A percentile compares a stretch with the other conserved stretches of the same genome.
These are phyloP conservation scores for Rhodotorula babjevae DNA, from an alignment of 768 basidiomycete species.

Conservation along the genomic window DNA sequence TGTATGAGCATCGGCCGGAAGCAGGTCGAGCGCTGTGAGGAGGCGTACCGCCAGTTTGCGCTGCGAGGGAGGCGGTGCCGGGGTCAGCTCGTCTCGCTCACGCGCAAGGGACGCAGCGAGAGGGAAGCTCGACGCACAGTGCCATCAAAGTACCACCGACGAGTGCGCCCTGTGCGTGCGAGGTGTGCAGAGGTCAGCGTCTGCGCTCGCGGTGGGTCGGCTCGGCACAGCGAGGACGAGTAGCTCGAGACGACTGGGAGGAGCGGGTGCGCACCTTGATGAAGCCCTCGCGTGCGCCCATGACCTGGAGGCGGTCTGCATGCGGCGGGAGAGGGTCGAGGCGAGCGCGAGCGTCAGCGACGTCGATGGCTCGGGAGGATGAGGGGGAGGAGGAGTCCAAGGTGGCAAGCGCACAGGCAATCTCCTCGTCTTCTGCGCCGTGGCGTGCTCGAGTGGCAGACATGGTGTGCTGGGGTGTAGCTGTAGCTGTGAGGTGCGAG, in stretches of 20 bases:
- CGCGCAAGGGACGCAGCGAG: too few species aligned
- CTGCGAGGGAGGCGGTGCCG: background rate
- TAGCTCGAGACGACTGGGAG: background rate
- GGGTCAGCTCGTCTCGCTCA: background rate
- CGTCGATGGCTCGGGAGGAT: background rate
- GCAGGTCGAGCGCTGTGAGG: too few species aligned
- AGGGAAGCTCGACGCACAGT: background rate
- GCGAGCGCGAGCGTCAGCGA: background rate
- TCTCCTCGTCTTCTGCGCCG: slow-evolving; percentile 20
- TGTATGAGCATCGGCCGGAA: background rate
- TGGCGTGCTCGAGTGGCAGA: background rate
- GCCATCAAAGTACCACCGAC: slow-evolving; percentile 2
- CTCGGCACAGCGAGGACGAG: too few species aligned
- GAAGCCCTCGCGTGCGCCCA: slow-evolving; percentile 26
- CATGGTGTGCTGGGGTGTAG: background rate
- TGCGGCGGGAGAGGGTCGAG: background rate
- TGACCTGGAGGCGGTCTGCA: slow-evolving; percentile 20
- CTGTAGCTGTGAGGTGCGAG: too few species aligned
- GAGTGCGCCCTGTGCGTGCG: background rate
- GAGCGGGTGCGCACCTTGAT: slow-evolving; percentile 9
- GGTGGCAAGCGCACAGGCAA: slow-evolving; percentile 3
- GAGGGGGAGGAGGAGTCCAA: background rate
- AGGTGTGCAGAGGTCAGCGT: too few species aligned
- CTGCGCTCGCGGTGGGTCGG: too few species aligned
- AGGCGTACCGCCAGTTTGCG: slow-evolving; percentile 24